These are phyloP conservation scores for Euphorbia peplus DNA, from an alignment of 345 rosid species.

Conservation along the genomic window DNA sequence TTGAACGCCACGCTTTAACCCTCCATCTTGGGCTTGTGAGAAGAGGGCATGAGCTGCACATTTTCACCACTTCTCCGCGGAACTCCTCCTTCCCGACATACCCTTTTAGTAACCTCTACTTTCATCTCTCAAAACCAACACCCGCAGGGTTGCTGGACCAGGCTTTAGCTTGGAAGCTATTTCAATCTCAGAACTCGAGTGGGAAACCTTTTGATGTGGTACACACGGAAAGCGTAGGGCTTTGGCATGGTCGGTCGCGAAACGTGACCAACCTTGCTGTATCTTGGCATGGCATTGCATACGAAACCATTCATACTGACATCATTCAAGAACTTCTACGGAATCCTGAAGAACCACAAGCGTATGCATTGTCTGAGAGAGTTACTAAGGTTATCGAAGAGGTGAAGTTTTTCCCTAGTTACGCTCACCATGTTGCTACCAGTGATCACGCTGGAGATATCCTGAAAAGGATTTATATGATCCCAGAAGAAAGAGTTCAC, in stretches of 20 bases:
- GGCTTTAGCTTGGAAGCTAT: constrained; percentile 62
- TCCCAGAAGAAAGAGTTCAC: constrained; percentile 88
- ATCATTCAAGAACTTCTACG: constrained; percentile 79
- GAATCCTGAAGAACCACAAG: constrained; percentile 47
- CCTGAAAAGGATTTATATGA: constrained; percentile 83
- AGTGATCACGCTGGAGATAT: constrained; percentile 92
- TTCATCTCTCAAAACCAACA: constrained; percentile 75
- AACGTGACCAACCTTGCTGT: constrained; percentile 61
- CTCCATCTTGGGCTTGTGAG: constrained; percentile 77
- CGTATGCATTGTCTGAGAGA: constrained; percentile 56
- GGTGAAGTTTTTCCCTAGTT: constrained; percentile 77
- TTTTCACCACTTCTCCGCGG: constrained; percentile 62
- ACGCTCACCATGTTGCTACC: constrained; percentile 86
- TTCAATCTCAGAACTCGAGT: constrained; percentile 58
- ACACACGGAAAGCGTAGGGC: constrained; percentile 85
- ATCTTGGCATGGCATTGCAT: constrained; percentile 91
- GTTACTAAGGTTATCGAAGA: constrained; percentile 63
- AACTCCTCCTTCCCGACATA: constrained; percentile 53
- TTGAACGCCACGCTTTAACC: constrained; percentile 82
- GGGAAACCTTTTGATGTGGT: constrained; percentile 76
- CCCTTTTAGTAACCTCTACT: constrained; percentile 42
- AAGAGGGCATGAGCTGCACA: constrained; percentile 84
- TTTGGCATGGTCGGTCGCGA: constrained; percentile 74
- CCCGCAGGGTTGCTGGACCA: constrained; percentile 78
- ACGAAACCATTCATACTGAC: constrained; percentile 85